Conservation (phyloP, 805 yeast species). For the Myxozyma mucilagina region DNA sequence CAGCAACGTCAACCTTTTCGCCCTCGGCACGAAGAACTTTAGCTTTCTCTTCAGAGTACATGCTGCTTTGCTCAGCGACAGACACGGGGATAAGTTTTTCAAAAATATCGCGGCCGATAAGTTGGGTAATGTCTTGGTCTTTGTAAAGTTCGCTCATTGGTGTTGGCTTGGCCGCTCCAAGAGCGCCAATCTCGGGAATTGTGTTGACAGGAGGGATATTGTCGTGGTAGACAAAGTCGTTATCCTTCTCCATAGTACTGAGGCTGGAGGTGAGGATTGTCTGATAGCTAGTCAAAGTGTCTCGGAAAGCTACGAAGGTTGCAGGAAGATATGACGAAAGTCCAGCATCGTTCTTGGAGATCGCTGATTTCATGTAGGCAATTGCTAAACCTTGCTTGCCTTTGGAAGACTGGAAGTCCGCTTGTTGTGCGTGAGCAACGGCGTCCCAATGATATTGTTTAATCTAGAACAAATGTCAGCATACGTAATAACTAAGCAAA, state of each 20-base stretch:
- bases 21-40: slow-evolving; percentile 68
- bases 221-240: slow-evolving; percentile 87
- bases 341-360: slow-evolving; percentile 37
- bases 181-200: slow-evolving; percentile 63
- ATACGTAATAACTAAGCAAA: too few relatives aligned
- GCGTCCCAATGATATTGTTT: slow-evolving; percentile 50
- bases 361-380: slow-evolving; percentile 58
- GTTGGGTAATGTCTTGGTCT: slow-evolving; percentile 51
- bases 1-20: slow-evolving; percentile 73
- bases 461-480: slow-evolving; percentile 37
- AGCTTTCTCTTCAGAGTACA: slow-evolving; percentile 88
- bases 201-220: slow-evolving; percentile 61
- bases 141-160: slow-evolving; percentile 46
- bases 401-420: slow-evolving; percentile 49
- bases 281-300: slow-evolving; percentile 31
- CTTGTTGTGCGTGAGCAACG: slow-evolving; percentile 51
- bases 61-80: slow-evolving; percentile 82
- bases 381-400: slow-evolving; percentile 76
- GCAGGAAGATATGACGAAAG: slow-evolving; percentile 33
- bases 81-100: slow-evolving; percentile 79
- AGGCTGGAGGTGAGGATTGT: slow-evolving; percentile 39
- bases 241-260: slow-evolving; percentile 64
- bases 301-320: slow-evolving; percentile 28
- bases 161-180: slow-evolving; percentile 66
- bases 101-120: slow-evolving; percentile 60